Conservation (phyloP, 768 basidiomycete genomes). For the Lactarius sp. region DNA sequence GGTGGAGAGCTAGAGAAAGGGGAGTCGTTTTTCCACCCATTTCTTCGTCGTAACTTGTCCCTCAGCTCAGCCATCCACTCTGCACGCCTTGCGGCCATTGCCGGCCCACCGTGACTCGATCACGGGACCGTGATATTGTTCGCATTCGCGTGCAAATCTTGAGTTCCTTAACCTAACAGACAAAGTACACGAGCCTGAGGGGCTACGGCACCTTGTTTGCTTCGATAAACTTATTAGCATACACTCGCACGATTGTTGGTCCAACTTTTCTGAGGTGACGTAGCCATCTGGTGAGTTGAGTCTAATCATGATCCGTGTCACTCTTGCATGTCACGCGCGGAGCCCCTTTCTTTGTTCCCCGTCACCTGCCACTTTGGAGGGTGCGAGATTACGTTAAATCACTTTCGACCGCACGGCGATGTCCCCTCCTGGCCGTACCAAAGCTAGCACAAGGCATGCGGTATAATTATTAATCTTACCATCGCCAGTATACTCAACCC, state of each 20-base stretch:
- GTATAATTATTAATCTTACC: background rate
- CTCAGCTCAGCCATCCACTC: slow-evolving; percentile 17
- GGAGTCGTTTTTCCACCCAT: slow-evolving; percentile 18
- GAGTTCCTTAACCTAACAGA: background rate
- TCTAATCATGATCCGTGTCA: background rate
- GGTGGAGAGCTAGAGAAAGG: slow-evolving; percentile 19
- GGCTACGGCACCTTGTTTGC: background rate
- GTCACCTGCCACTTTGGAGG: background rate
- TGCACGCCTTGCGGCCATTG: slow-evolving; percentile 24
- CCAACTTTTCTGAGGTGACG: background rate
- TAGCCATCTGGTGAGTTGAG: background rate
- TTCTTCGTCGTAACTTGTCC: slow-evolving; percentile 23
- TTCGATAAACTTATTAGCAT: background rate
- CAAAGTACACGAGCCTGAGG: background rate
- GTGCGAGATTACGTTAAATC: background rate
- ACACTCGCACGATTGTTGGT: background rate
- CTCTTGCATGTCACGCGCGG: background rate
- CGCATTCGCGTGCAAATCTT: background rate
- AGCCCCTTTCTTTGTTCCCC: background rate
- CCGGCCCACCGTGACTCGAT: slow-evolving; percentile 18
- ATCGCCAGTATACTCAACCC: background rate
- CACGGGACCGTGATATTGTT: slow-evolving; percentile 3
- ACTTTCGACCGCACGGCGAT: background rate
- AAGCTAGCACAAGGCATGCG: background rate
- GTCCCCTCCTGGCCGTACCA: background rate